phyloP scores from a whole-genome alignment of 805 yeast genomes.

The Debaryomyces maramus region DNA sequence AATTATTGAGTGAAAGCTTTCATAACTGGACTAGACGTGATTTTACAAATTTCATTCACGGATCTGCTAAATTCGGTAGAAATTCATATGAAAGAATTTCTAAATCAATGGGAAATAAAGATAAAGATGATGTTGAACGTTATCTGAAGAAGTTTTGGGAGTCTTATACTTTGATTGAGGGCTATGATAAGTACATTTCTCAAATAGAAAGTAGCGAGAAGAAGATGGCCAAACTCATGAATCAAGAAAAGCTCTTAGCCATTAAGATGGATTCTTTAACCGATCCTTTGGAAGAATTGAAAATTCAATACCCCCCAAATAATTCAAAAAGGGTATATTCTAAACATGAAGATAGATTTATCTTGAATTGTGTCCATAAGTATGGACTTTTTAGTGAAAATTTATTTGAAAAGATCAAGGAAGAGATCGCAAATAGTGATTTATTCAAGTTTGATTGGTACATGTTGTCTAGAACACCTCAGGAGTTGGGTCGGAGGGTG shows the following conservation, averaged over 20 bases:
- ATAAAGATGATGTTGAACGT: slow-evolving; percentile 55
- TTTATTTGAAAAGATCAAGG: slow-evolving; percentile 62
- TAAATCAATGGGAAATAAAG: slow-evolving; percentile 54
- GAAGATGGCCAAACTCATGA: slow-evolving; percentile 53
- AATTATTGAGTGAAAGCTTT: slow-evolving; percentile 57
- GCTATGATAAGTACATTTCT: slow-evolving; percentile 66
- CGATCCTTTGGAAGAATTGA: slow-evolving; percentile 63
- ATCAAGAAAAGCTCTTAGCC: slow-evolving; percentile 57
- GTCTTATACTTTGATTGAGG: slow-evolving; percentile 59
- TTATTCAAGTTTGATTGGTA: slow-evolving; percentile 74
- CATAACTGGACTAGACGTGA: slow-evolving; percentile 74
- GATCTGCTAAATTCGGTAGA: slow-evolving; percentile 67
- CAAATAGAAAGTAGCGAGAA: slow-evolving; percentile 75
- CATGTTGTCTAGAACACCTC: slow-evolving; percentile 66
- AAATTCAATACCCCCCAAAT: slow-evolving; percentile 77
- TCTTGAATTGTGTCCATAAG: slow-evolving; percentile 59
- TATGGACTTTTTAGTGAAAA: slow-evolving; percentile 62
- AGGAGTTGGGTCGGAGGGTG: slow-evolving; percentile 69
- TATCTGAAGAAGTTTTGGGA: slow-evolving; percentile 68
- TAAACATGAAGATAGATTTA: slow-evolving; percentile 67
- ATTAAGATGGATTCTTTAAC: slow-evolving; percentile 52
- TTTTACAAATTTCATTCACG: slow-evolving; percentile 68
- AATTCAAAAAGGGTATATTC: slow-evolving; percentile 75
- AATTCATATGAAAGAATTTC: slow-evolving; percentile 50
- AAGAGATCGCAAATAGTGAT: slow-evolving; percentile 59